phyloP scores from a whole-genome alignment of 768 basidiomycete species.

The Amanita muscaria region DNA sequence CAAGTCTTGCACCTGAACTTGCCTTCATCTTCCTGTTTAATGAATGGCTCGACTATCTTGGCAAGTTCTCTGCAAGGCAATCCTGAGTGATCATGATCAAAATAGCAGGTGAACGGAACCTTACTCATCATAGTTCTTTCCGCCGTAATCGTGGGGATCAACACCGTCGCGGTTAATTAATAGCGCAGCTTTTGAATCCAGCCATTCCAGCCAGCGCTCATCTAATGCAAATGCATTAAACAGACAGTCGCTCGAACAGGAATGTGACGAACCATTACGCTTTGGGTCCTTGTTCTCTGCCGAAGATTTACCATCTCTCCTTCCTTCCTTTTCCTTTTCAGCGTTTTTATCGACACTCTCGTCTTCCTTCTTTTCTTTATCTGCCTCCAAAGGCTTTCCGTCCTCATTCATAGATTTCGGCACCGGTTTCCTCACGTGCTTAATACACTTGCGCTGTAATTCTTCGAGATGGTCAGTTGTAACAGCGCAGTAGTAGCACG shows the following conservation, averaged over 20 bases:
- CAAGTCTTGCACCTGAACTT: constrained; percentile 97
- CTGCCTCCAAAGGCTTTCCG: constrained; percentile 45
- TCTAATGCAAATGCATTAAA: constrained; percentile 35
- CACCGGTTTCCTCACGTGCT: constrained; percentile 77
- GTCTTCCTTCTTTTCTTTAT: constrained; percentile 39
- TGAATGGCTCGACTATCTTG: constrained; percentile 65
- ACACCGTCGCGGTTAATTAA: constrained; percentile 71
- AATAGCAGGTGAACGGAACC: constrained; percentile 13
- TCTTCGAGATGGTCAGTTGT: constrained; percentile 91
- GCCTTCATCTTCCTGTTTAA: constrained; percentile 95
- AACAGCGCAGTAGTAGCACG: constrained; percentile 97
- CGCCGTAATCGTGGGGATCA: constrained; percentile 83
- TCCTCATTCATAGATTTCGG: constrained; percentile 55
- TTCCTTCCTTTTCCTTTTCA: constrained; percentile 22
- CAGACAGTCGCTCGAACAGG: constrained; percentile 9
- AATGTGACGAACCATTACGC: constrained; percentile 49
- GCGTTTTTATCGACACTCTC: constrained; percentile 30
- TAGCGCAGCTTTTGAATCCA: constrained; percentile 80
- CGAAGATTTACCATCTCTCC: constrained; percentile 22
- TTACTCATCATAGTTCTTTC: constrained; percentile 85
- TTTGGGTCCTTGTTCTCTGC: constrained; percentile 36
- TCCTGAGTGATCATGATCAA: background rate
- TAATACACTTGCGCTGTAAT: constrained; percentile 89
- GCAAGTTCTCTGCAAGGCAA: constrained; percentile 57
- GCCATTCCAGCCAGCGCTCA: constrained; percentile 82